phyloP scores from a whole-genome alignment of 1,284 basidiomycete species.

The Ceratorhiza oryzae-sativae region DNA sequence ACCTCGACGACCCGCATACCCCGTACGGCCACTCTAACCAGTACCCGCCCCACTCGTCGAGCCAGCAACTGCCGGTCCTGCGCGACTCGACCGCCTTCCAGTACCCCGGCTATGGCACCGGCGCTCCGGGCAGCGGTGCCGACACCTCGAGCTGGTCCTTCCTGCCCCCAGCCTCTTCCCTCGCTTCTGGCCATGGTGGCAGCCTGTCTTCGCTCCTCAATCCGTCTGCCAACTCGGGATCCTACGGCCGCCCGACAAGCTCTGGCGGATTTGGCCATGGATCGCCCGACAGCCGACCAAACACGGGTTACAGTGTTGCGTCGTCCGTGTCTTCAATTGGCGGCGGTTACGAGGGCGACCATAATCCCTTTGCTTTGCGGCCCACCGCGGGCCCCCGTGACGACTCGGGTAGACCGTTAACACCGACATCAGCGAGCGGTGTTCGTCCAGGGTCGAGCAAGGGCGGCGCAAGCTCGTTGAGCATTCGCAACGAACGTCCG shows the following conservation, averaged over 20 bases:
- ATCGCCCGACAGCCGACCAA: slow-evolving; percentile 82
- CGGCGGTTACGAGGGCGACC: slow-evolving; percentile 28
- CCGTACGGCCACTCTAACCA: slow-evolving; percentile 37
- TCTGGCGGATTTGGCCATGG: slow-evolving; percentile 44
- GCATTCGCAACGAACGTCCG: slow-evolving; percentile 63
- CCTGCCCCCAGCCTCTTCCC: slow-evolving; percentile 55
- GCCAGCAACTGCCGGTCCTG: slow-evolving; percentile 31
- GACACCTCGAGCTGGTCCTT: slow-evolving; percentile 34
- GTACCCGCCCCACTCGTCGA: slow-evolving; percentile 10
- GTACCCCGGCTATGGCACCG: slow-evolving; percentile 31
- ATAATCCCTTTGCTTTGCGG: slow-evolving; percentile 37
- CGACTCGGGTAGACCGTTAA: slow-evolving; percentile 36
- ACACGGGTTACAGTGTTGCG: slow-evolving; percentile 80
- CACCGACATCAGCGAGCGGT: slow-evolving; percentile 38
- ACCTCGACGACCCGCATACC: slow-evolving; percentile 35
- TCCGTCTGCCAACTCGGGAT: slow-evolving; percentile 47
- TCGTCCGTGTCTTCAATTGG: slow-evolving; percentile 33
- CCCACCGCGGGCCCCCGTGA: slow-evolving; percentile 35
- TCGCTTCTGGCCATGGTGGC: slow-evolving; percentile 59
- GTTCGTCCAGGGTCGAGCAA: slow-evolving; percentile 42
- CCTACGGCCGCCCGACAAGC: slow-evolving; percentile 40
- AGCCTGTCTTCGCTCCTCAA: slow-evolving; percentile 81
- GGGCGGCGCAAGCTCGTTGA: slow-evolving; percentile 50
- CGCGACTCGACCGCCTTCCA: slow-evolving; percentile 36
- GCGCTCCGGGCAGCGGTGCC: slow-evolving; percentile 25